These are phyloP conservation scores for Scedosporium apiospermum DNA, from an alignment of 2,329 filamentous ascomycete species.

Conservation along the genomic window DNA sequence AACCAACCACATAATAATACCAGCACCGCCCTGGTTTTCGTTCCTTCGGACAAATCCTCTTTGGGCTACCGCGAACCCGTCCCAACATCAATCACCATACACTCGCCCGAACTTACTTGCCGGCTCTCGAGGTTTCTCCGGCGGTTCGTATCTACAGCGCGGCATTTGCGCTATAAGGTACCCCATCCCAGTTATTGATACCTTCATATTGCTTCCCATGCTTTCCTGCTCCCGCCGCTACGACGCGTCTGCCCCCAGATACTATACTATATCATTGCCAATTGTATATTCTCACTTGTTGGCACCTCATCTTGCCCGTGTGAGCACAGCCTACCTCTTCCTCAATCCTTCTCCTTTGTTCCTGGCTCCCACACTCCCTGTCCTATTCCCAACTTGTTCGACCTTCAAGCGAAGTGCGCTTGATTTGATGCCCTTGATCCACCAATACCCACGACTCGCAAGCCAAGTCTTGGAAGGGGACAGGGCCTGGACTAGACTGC, in stretches of 20 bases:
- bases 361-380: background rate
- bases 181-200: background rate
- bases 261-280: no score
- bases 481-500: background rate
- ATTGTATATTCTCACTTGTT: no score
- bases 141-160: background rate
- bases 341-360: background rate
- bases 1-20: background rate
- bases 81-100: background rate
- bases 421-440: background rate
- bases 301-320: background rate
- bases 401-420: background rate
- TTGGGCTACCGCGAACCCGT: no score
- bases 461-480: background rate
- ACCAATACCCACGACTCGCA: background rate
- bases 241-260: no score
- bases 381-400: background rate
- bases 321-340: background rate
- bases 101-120: background rate
- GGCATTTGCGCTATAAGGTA: conserved; percentile 3
- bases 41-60: background rate
- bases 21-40: background rate
- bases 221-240: background rate
- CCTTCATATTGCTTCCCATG: background rate
- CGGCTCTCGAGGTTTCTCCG: background rate